Evolutionary conservation across 768 basidiomycete genomes (phyloP).

Genomic region (Termitomyces sp.): DNA sequence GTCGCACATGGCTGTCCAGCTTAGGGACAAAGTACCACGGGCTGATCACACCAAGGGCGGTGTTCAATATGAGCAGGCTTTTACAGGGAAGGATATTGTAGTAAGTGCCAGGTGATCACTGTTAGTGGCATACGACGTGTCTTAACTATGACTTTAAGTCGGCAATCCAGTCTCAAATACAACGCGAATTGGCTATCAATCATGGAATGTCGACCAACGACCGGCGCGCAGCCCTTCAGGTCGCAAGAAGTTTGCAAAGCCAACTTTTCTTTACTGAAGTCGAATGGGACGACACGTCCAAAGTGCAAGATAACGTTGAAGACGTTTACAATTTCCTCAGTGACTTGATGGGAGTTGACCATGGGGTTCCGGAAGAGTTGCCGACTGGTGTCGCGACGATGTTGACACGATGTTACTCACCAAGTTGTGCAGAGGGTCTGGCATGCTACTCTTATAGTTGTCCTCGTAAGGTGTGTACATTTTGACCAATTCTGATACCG

Average conservation of each 20-base stretch:
- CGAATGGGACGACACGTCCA: conserved; percentile 76
- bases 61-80: conserved; percentile 84
- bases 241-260: conserved; percentile 86
- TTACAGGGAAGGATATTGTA: conserved; percentile 93
- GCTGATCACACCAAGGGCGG: conserved; percentile 89
- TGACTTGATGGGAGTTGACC: conserved; percentile 64
- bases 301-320: conserved; percentile 83
- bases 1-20: conserved; percentile 82
- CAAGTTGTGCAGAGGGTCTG: conserved; percentile 75
- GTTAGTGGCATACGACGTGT: neutral
- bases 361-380: conserved; percentile 56
- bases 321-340: conserved; percentile 93
- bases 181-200: conserved; percentile 73
- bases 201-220: conserved; percentile 74
- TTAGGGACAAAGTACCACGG: conserved; percentile 86
- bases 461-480: conserved; percentile 52
- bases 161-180: conserved; percentile 83
- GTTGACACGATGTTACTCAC: conserved; percentile 86
- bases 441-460: conserved; percentile 84
- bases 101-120: conserved; percentile 40
- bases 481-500: neutral
- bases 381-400: conserved; percentile 90
- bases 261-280: conserved; percentile 97
- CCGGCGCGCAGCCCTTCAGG: conserved; percentile 77
- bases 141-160: conserved; percentile 41